Conservation (phyloP, 441 rosid genomes). For the Melastoma candidum region DNA sequence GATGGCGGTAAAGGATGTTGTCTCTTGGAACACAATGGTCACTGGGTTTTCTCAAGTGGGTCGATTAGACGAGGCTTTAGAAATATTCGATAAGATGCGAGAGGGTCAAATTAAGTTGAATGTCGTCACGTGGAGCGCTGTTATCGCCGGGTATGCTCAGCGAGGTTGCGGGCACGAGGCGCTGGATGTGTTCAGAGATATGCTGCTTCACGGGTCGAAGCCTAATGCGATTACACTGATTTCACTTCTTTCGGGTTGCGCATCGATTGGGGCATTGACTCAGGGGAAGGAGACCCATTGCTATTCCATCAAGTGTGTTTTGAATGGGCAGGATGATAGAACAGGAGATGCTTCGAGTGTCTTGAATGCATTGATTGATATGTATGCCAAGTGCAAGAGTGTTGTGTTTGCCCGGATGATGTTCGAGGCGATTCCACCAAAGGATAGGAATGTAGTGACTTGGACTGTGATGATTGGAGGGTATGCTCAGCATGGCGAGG, state of each 20-base stretch:
- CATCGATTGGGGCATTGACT: conserved; percentile 54
- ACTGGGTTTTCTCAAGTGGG: conserved; percentile 71
- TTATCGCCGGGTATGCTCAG: conserved; percentile 82
- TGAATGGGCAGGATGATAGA: conserved; percentile 27
- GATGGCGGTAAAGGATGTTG: conserved; percentile 60
- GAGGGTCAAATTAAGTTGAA: conserved; percentile 46
- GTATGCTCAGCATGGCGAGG: conserved; percentile 19
- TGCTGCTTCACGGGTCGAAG: conserved; percentile 39
- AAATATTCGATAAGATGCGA: conserved; percentile 51
- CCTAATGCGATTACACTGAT: conserved; percentile 73
- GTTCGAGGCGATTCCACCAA: conserved; percentile 38
- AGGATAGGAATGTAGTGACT: conserved; percentile 48
- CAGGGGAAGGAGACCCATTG: conserved; percentile 75
- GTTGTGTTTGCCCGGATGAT: conserved; percentile 34
- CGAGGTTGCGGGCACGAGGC: conserved; percentile 61
- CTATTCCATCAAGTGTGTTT: conserved; percentile 46
- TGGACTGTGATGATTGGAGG: conserved; percentile 20
- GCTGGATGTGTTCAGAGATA: conserved; percentile 52
- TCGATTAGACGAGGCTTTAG: conserved; percentile 53
- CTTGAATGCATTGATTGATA: conserved; percentile 64
- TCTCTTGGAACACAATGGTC: conserved; percentile 94
- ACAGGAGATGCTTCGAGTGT: conserved; percentile 43
- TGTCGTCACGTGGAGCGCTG: conserved; percentile 88
- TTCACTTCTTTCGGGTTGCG: conserved; percentile 83
- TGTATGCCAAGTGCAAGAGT: conserved; percentile 73